phyloP scores from a whole-genome alignment of 2,329 filamentous ascomycete genomes.

The Penicillium sp. region DNA sequence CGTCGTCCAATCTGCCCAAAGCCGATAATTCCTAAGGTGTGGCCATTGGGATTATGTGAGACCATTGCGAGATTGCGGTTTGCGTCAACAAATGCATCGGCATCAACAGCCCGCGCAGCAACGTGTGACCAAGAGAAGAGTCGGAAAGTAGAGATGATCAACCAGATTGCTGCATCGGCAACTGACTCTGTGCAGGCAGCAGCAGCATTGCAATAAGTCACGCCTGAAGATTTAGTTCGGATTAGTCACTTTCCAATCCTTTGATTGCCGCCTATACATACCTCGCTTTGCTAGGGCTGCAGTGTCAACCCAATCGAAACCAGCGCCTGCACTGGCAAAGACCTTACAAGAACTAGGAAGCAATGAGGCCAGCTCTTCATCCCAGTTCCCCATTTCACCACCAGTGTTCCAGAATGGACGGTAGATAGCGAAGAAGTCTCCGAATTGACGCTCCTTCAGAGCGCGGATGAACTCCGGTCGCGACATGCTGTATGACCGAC shows the following conservation, averaged over 20 bases:
- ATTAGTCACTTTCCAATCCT: neutral
- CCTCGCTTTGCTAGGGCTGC: constrained; percentile 62
- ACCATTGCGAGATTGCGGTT: constrained; percentile 61
- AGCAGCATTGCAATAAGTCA: constrained; percentile 69
- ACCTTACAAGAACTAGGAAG: constrained; percentile 58
- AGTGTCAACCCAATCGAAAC: constrained; percentile 66
- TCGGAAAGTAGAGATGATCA: constrained; percentile 70
- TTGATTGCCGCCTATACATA: constrained; percentile 31
- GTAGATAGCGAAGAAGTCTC: constrained; percentile 52
- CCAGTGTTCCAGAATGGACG: constrained; percentile 66
- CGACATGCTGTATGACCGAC: constrained; percentile 40
- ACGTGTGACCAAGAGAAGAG: constrained; percentile 65
- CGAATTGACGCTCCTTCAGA: constrained; percentile 43
- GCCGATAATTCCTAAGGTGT: constrained; percentile 67
- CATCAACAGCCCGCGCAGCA: constrained; percentile 53
- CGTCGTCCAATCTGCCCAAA: constrained; percentile 67
- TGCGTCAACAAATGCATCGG: constrained; percentile 56
- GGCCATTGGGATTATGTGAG: constrained; percentile 65
- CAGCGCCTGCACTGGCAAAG: constrained; percentile 62
- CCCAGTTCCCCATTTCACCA: constrained; percentile 67
- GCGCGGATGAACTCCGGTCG: constrained; percentile 45
- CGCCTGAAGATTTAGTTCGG: constrained; percentile 13
- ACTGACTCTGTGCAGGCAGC: constrained; percentile 71
- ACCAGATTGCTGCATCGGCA: constrained; percentile 69
- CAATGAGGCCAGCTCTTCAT: constrained; percentile 58